phyloP scores from a whole-genome alignment of 495 filamentous ascomycete species.

The Talaromyces stipitatus region DNA sequence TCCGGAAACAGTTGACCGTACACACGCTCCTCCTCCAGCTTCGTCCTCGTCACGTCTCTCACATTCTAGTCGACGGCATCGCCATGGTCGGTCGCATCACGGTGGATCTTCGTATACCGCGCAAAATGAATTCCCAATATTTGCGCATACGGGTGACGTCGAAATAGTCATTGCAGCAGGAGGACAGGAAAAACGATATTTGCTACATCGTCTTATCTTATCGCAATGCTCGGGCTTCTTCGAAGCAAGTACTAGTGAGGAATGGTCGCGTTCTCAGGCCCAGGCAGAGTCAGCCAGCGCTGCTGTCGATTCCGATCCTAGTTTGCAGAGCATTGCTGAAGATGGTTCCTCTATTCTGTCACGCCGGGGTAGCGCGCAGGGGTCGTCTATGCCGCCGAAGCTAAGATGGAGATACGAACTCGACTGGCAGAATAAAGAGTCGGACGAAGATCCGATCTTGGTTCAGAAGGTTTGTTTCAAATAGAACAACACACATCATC shows the following conservation, averaged over 20 bases:
- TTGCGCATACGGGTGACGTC: conserved; percentile 83
- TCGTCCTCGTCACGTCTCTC: conserved; percentile 57
- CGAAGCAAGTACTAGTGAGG: conserved; percentile 77
- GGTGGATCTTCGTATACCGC: conserved; percentile 63
- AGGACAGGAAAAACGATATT: conserved; percentile 70
- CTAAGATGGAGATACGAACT: conserved; percentile 82
- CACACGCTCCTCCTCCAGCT: conserved; percentile 40
- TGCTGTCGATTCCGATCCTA: conserved; percentile 21
- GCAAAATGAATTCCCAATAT: conserved; percentile 87
- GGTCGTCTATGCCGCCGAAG: conserved; percentile 19
- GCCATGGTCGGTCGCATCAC: conserved; percentile 73
- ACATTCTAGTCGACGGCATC: conserved; percentile 49
- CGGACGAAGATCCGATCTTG: conserved; percentile 79
- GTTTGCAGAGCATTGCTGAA: conserved; percentile 51
- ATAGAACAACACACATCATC: background rate
- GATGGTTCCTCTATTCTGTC: conserved; percentile 39
- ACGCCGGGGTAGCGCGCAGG: conserved; percentile 23
- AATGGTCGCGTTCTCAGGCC: conserved; percentile 62
- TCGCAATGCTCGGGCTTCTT: conserved; percentile 89
- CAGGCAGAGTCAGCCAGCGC: conserved; percentile 9
- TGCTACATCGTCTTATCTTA: conserved; percentile 77
- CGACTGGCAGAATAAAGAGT: conserved; percentile 61
- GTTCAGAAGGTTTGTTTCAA: conserved; percentile 60
- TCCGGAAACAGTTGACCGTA: conserved; percentile 53
- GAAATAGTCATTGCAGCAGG: conserved; percentile 72